Evolutionary conservation across 805 yeast genomes (phyloP), one percentile per base, ranked within the genome.

Genomic region (Wickerhamiella kurtzmanii): DNA sequence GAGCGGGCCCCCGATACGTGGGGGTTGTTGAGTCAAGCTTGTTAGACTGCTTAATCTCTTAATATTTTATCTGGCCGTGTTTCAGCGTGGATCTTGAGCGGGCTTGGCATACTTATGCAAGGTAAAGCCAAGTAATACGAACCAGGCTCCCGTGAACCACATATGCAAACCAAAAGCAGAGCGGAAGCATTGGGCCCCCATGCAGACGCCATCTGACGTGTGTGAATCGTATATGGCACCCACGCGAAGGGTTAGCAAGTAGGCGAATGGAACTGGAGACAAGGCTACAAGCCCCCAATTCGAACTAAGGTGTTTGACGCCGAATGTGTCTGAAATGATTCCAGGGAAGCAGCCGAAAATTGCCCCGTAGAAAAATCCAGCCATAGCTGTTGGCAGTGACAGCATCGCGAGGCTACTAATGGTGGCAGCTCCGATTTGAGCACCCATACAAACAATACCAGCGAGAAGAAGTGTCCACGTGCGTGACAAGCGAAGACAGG

Each of bases 201-300:
- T 22, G 41, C 59, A 55, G 2, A 43, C 21, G 3, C 57, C 57
- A 20, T 41, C 35, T 19, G 51, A 48, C 44, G 74, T 61, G 3
- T 69, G 61, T 2, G 51, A 42, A 58, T 82, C 94, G 60, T 78
- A 82, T 25, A 73, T 68, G 20, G 64, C 58, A 9, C 92, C 92
- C 62, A 82, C 79, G 37, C 77, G 60, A 46, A 71, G 67, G 39
- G 84, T 80, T 52, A 82, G 70, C 49, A 72, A 63, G 52, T 74
- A 73, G 37, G 80, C 73, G 1, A 82, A 76, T 0, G 78, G 51
- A 15, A 80, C 72, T 1, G 92, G 88, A 0, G 87, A 76, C 45
- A 80, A 57, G 9, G 79, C 77, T 19, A 80, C 71, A 35, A 78
- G 58, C 0, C 94, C 94, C 84, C 87, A 82, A 56, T 80, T 80